Conservation (phyloP, 345 rosid species). For the Cardamine occulta region DNA sequence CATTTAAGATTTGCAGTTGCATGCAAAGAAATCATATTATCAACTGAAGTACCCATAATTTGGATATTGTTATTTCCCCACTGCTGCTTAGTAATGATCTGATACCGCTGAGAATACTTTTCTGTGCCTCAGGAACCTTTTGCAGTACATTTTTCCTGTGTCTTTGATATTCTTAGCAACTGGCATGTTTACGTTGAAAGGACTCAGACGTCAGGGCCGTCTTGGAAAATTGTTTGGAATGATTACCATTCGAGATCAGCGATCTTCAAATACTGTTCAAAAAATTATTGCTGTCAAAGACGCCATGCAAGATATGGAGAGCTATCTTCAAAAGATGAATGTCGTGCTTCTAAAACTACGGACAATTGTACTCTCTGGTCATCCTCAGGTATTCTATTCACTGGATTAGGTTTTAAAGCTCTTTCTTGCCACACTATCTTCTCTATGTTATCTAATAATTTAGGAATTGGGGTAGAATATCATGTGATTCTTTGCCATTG, state of each 20-base stretch:
- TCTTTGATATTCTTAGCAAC: constrained; percentile 66
- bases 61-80: neutral
- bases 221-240: constrained; percentile 87
- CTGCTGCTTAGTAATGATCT: neutral
- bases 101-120: constrained; percentile 2
- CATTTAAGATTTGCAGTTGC: neutral
- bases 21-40: neutral
- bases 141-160: constrained; percentile 69
- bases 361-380: constrained; percentile 79
- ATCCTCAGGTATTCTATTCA: constrained; percentile 76
- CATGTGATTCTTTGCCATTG: neutral
- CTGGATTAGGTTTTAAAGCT: constrained; percentile 2
- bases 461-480: neutral
- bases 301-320: constrained; percentile 88
- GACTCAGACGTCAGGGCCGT: constrained; percentile 92
- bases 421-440: neutral
- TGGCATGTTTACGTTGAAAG: constrained; percentile 82
- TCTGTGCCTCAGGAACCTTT: constrained; percentile 64
- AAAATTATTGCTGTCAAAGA: constrained; percentile 91
- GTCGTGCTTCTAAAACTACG: constrained; percentile 79
- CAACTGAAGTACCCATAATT: neutral
- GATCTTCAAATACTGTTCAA: constrained; percentile 94
- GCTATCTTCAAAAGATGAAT: constrained; percentile 81
- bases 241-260: constrained; percentile 87
- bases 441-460: neutral